phyloP scores from a whole-genome alignment of 306 rosid genomes.

The Cicer cuneatum region DNA sequence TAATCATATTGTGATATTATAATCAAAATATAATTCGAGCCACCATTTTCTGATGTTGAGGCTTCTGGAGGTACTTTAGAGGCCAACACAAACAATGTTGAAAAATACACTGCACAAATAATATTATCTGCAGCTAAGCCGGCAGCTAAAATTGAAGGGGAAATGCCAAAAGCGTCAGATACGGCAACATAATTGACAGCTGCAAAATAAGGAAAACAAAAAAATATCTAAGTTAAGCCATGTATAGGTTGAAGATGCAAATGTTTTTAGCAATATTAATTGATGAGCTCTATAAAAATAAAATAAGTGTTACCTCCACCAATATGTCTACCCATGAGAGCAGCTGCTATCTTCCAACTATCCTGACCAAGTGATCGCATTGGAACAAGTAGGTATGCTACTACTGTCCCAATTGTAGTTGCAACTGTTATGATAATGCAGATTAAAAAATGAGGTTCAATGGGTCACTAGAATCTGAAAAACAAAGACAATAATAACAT shows the following conservation, averaged over 20 bases:
- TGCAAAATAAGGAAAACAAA: slow-evolving; percentile 39
- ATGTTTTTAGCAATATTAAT: slow-evolving; percentile 10
- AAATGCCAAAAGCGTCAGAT: slow-evolving; percentile 62
- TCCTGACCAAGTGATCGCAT: slow-evolving; percentile 83
- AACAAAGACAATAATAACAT: not conserved
- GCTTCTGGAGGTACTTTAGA: slow-evolving; percentile 75
- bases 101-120: slow-evolving; percentile 74
- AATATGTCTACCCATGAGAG: slow-evolving; percentile 85
- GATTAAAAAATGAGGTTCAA: slow-evolving; percentile 6
- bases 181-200: slow-evolving; percentile 85
- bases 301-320: slow-evolving; percentile 68
- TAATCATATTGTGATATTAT: slow-evolving; percentile 12
- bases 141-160: slow-evolving; percentile 70
- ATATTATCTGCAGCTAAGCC: slow-evolving; percentile 89
- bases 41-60: slow-evolving; percentile 54
- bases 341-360: slow-evolving; percentile 88
- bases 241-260: slow-evolving; percentile 1
- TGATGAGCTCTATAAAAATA: slow-evolving; percentile 4
- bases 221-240: not conserved
- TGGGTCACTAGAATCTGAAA: slow-evolving; percentile 25
- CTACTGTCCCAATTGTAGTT: slow-evolving; percentile 71
- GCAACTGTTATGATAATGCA: slow-evolving; percentile 57
- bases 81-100: slow-evolving; percentile 68
- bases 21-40: slow-evolving; percentile 24
- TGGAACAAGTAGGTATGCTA: slow-evolving; percentile 73